phyloP scores from a whole-genome alignment of 352 stramenopile species.

The Aphanomyces euteiches region DNA sequence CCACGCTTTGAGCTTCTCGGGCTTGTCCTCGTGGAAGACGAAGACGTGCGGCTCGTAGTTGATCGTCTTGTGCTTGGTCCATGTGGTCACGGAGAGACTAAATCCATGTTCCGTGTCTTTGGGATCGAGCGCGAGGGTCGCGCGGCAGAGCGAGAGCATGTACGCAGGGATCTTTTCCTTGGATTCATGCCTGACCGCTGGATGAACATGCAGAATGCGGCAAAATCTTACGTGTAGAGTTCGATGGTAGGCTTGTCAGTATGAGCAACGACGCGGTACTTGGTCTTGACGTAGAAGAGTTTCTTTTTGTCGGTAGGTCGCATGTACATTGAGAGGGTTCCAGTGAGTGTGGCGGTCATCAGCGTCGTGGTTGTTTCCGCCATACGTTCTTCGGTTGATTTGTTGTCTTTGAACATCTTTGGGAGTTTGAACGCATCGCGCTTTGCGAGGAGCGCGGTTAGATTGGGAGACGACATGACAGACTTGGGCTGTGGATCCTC shows the following conservation, averaged over 20 bases:
- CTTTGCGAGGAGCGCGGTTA: slow-evolving; percentile 31
- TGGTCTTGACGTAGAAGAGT: slow-evolving; percentile 31
- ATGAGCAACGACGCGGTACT: slow-evolving; percentile 22
- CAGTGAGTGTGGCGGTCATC: background rate
- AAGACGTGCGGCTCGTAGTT: slow-evolving; percentile 59
- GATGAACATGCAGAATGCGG: background rate
- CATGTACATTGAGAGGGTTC: slow-evolving; percentile 46
- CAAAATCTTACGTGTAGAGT: slow-evolving; percentile 20
- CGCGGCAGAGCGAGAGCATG: slow-evolving; percentile 53
- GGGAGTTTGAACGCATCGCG: slow-evolving; percentile 43
- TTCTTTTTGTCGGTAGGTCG: slow-evolving; percentile 69
- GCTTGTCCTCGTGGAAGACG: slow-evolving; percentile 69
- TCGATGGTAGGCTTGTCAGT: slow-evolving; percentile 10
- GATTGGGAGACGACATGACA: slow-evolving; percentile 7
- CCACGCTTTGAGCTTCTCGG: slow-evolving; percentile 63
- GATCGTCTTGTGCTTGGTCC: slow-evolving; percentile 64
- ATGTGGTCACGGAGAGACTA: slow-evolving; percentile 60
- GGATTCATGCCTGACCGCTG: slow-evolving; percentile 43
- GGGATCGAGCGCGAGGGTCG: slow-evolving; percentile 59
- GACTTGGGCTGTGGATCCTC: background rate
- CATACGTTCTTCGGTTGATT: background rate
- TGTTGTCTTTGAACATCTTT: slow-evolving; percentile 18
- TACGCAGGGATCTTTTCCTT: slow-evolving; percentile 49
- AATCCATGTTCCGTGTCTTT: slow-evolving; percentile 77
- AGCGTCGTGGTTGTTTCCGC: background rate